Base-by-base conservation (phyloP, 108 stramenopile species). In the Asterionellopsis glacialis region DNA sequence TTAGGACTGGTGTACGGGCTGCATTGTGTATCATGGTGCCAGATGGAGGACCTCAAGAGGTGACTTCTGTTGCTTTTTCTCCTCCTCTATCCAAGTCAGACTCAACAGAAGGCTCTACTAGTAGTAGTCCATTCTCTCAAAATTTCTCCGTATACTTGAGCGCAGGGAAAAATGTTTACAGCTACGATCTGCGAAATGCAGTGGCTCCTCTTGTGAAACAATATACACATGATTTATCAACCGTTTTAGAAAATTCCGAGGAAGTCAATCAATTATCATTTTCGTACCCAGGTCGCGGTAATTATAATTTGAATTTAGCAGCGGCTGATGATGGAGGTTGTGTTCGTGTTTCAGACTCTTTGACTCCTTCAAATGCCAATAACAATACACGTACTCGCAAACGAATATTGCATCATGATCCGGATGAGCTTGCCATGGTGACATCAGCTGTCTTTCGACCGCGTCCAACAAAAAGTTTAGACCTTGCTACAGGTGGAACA, bases 401-500 rank as follows among this genome's bases (percentile, higher is more conserved):
- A 18, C 52, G 55, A 40, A 59, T 72, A 21, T 19, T 85, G 22
- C 77, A 76, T 45, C 88, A 85, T 61, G 81, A 79, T 63, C 51
- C 72, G 12, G 68, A 74, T 16, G 69, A 72, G 9, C 51, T 63
- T 23, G 77, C 80, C 12, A 71, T 91, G 21, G 74, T 77, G n/a
- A 73, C 84, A 1, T 74, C 84, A 9, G 66, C 64, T 55, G 78
- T 76, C 45, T 91, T 87, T 76, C 80, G 79, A 60, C 86, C 86
- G 4, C 25, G 55, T 14, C 15, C 39, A 41, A 33, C 41, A 44
- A 68, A 61, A 18, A 24, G 27, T 4, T 64, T 82, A 42, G 67
- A 83, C 38, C 39, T 89, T 26, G 80, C 80, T 16, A 83, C 69
- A 59, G 85, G 87, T 11, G 91, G 91, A 3, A 92, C 87, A 9